phyloP scores from a whole-genome alignment of 2,329 filamentous ascomycete species.

The Aureobasidium namibiae region DNA sequence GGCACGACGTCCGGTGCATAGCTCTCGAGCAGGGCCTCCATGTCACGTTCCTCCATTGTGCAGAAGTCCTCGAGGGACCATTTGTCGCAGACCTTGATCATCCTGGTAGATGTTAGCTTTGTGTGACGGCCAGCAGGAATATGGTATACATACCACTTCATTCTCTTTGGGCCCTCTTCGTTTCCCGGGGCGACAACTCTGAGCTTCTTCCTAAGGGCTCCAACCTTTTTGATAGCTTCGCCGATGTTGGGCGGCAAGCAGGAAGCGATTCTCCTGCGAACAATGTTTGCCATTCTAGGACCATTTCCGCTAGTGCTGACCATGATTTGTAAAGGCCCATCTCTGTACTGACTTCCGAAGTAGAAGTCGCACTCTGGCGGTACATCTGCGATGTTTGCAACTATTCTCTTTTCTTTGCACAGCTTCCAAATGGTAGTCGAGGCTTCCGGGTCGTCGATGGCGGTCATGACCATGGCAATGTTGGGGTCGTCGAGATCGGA shows the following conservation, averaged over 20 bases:
- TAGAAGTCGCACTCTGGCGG: slow-evolving; percentile 97
- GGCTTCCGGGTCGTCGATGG: slow-evolving; percentile 87
- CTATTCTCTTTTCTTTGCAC: slow-evolving; percentile 74
- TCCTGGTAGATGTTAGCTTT: slow-evolving; percentile 47
- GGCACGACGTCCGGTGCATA: slow-evolving; percentile 48
- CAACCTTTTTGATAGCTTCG: slow-evolving; percentile 76
- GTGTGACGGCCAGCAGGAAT: neutral
- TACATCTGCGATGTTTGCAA: slow-evolving; percentile 94
- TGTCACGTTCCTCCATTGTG: slow-evolving; percentile 68
- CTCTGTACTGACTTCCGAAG: slow-evolving; percentile 91
- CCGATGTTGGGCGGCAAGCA: slow-evolving; percentile 72
- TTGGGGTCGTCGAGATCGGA: slow-evolving; percentile 66
- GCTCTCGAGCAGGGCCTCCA: slow-evolving; percentile 72
- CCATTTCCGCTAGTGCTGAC: slow-evolving; percentile 97
- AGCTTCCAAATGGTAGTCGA: slow-evolving; percentile 87
- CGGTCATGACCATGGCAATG: slow-evolving; percentile 80
- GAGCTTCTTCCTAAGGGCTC: slow-evolving; percentile 68
- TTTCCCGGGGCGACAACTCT: slow-evolving; percentile 63
- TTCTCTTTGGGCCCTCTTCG: slow-evolving; percentile 74
- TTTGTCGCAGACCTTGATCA: slow-evolving; percentile 81
- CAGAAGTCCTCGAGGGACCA: slow-evolving; percentile 82
- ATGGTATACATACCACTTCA: slow-evolving; percentile 62
- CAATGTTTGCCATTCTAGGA: slow-evolving; percentile 78
- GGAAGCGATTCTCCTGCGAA: slow-evolving; percentile 72
- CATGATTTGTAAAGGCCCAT: slow-evolving; percentile 96